Evolutionary conservation across 1,284 basidiomycete genomes (phyloP).

Genomic region (Heterobasidion irregulare): DNA sequence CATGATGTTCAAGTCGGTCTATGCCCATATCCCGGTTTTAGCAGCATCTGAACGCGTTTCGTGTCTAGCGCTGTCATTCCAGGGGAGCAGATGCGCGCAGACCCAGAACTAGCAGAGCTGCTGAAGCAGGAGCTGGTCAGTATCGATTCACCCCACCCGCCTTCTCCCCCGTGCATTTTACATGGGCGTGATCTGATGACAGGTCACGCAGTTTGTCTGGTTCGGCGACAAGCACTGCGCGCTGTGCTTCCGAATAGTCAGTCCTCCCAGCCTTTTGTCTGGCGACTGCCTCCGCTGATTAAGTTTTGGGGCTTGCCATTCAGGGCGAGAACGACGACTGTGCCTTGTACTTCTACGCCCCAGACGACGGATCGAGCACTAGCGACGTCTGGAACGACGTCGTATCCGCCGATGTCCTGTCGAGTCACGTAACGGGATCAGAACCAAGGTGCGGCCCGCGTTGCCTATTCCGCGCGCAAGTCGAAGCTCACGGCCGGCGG

Average conservation of each 20-base stretch:
- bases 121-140: slow-evolving; percentile 23
- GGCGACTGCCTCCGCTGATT: background rate
- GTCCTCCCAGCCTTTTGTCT: background rate
- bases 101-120: slow-evolving; percentile 26
- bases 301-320: slow-evolving; percentile 3
- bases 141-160: slow-evolving; percentile 2
- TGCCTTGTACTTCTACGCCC: slow-evolving; percentile 18
- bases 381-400: slow-evolving; percentile 12
- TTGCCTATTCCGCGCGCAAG: no score
- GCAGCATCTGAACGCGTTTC: background rate
- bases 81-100: slow-evolving; percentile 26
- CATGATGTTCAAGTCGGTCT: slow-evolving; percentile 38
- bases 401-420: slow-evolving; percentile 10
- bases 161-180: background rate
- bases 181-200: background rate
- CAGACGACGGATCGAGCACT: slow-evolving; percentile 10
- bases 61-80: slow-evolving; percentile 33
- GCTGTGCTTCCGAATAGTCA: slow-evolving; percentile 26
- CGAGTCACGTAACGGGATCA: slow-evolving; percentile 10
- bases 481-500: background rate
- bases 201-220: slow-evolving; percentile 11
- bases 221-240: slow-evolving; percentile 12
- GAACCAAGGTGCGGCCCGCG: slow-evolving; percentile 28
- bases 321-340: slow-evolving; percentile 20
- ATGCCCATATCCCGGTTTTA: background rate